phyloP scores from a whole-genome alignment of 106 monocot species.

The Acanthochlamys bracteata region DNA sequence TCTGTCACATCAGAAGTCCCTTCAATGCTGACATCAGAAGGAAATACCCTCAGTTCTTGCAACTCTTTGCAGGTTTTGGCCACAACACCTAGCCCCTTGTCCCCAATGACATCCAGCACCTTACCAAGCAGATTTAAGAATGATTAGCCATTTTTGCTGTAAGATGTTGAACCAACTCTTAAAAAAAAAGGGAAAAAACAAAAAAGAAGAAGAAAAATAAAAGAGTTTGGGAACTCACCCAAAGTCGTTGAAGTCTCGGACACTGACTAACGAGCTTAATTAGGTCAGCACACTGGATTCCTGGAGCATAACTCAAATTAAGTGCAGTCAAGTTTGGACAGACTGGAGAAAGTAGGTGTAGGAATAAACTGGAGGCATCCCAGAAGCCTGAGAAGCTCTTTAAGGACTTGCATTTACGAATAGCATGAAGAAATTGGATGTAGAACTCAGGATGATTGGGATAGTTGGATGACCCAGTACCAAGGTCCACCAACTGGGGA shows the following conservation, averaged over 20 bases:
- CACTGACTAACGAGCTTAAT: constrained; percentile 15
- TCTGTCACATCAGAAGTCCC: constrained; percentile 20
- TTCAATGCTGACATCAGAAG: constrained; percentile 8
- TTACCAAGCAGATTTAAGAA: background rate
- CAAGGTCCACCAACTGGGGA: constrained; percentile 31
- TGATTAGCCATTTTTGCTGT: background rate
- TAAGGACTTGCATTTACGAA: constrained; percentile 16
- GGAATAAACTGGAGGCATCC: constrained; percentile 13
- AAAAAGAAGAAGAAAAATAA: background rate
- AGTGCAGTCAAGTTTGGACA: constrained; percentile 18
- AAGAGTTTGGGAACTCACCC: constrained; percentile 12
- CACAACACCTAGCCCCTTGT: constrained; percentile 23
- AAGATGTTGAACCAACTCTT: background rate
- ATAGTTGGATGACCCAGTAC: constrained; percentile 22
- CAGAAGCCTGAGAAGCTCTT: constrained; percentile 30
- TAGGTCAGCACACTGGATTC: constrained; percentile 14
- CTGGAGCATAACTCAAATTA: constrained; percentile 27
- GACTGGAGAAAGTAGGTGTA: constrained; percentile 15
- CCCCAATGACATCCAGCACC: constrained; percentile 36
- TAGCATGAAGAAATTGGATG: background rate
- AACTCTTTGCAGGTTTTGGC: constrained; percentile 31
- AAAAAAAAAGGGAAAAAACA: background rate
- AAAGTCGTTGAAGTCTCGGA: constrained; percentile 22
- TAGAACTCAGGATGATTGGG: constrained; percentile 4
- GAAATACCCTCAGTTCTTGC: constrained; percentile 33